phyloP scores from a whole-genome alignment of 2,329 filamentous ascomycete genomes.

The Diaporthe sp. region DNA sequence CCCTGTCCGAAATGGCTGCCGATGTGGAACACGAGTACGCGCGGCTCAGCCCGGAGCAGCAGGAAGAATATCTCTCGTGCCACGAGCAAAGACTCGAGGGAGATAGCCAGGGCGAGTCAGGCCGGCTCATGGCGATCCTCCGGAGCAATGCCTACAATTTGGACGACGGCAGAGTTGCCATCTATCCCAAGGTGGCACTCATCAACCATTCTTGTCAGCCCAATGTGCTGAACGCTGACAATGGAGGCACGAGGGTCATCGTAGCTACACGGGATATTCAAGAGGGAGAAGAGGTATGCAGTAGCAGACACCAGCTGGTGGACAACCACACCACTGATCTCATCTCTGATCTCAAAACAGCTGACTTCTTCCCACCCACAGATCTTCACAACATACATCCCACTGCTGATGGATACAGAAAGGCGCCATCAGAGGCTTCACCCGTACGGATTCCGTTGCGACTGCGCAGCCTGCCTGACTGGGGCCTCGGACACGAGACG shows the following conservation, averaged over 20 bases:
- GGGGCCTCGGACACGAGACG: background rate
- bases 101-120: conserved; percentile 37
- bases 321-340: background rate
- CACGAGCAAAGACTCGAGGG: conserved; percentile 39
- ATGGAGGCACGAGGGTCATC: conserved; percentile 36
- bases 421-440: conserved; percentile 24
- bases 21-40: conserved; percentile 39
- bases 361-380: background rate
- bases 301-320: background rate
- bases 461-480: conserved; percentile 20
- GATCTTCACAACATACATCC: conserved; percentile 28
- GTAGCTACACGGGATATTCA: conserved; percentile 47
- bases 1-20: conserved; percentile 45
- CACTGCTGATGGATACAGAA: conserved; percentile 17
- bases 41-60: conserved; percentile 41
- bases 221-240: conserved; percentile 46
- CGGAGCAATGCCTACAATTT: conserved; percentile 51
- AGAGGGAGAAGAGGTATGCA: conserved; percentile 47
- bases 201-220: conserved; percentile 52
- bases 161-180: conserved; percentile 41
- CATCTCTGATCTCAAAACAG: background rate
- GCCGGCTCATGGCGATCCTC: conserved; percentile 44
- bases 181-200: conserved; percentile 46
- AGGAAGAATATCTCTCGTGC: conserved; percentile 41
- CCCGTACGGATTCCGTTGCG: conserved; percentile 24